Evolutionary conservation across 2,329 filamentous ascomycete genomes (phyloP).

Genomic region (Aspergillus fumigatus): DNA sequence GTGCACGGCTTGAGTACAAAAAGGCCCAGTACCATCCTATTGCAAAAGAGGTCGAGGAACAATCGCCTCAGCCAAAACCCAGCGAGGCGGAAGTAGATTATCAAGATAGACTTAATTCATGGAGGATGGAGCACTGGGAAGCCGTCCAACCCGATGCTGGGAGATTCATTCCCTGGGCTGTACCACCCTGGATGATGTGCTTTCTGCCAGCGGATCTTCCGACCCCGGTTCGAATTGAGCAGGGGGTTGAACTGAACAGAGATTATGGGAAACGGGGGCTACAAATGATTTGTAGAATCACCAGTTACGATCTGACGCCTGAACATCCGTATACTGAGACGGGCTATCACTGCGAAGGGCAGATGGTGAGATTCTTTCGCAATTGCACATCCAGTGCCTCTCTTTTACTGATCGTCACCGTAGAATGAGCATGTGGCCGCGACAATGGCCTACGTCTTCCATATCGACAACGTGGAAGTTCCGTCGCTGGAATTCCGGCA

Average conservation of each 20-base stretch:
- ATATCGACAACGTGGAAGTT: slow-evolving; percentile 56
- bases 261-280: slow-evolving; percentile 44
- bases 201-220: slow-evolving; percentile 22
- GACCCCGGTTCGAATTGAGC: slow-evolving; percentile 23
- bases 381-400: neutral
- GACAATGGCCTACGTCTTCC: slow-evolving; percentile 60
- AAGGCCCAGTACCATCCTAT: slow-evolving; percentile 27
- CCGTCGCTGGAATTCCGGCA: slow-evolving; percentile 51
- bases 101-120: slow-evolving; percentile 19
- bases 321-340: slow-evolving; percentile 52
- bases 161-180: slow-evolving; percentile 28
- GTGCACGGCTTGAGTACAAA: slow-evolving; percentile 27
- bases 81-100: slow-evolving; percentile 20
- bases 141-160: slow-evolving; percentile 26
- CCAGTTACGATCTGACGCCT: slow-evolving; percentile 56
- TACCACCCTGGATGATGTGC: slow-evolving; percentile 24
- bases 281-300: slow-evolving; percentile 62
- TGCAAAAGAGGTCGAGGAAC: slow-evolving; percentile 13
- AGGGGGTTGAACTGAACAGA: slow-evolving; percentile 25
- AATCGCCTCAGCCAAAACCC: slow-evolving; percentile 10
- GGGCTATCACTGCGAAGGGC: slow-evolving; percentile 47
- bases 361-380: slow-evolving; percentile 24
- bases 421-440: slow-evolving; percentile 62
- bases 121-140: slow-evolving; percentile 19
- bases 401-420: neutral